Percentiles rank a stretch among this genome's conserved stretches.
These are phyloP conservation scores for Scenedesmus sp. DNA, from an alignment of 163 green algal genomes.

Conservation along the genomic window DNA sequence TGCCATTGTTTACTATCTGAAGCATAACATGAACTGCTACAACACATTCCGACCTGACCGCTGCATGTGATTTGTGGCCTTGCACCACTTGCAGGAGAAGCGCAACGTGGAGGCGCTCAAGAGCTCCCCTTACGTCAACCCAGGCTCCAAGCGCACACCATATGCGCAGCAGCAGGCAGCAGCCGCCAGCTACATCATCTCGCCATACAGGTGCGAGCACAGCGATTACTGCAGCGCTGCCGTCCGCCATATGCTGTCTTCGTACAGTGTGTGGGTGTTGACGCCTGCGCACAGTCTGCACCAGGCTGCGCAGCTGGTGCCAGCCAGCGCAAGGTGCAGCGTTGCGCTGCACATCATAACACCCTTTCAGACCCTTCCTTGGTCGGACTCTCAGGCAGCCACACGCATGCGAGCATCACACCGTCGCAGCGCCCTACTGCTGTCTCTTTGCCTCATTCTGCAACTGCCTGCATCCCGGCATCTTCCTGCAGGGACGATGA, in stretches of 20 bases:
- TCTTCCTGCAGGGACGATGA: slow-evolving; percentile 58
- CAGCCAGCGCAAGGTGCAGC: background rate
- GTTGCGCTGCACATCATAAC: no score
- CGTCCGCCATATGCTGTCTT: background rate
- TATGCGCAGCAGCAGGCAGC: slow-evolving; percentile 17
- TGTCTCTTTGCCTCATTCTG: no score
- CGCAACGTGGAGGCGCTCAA: slow-evolving; percentile 63
- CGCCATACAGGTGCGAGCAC: slow-evolving; percentile 79
- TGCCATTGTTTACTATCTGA: no score
- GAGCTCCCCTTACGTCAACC: slow-evolving; percentile 66
- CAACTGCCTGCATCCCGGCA: slow-evolving; percentile 17
- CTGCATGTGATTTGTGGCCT: background rate
- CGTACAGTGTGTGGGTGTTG: background rate
- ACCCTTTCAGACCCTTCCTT: no score
- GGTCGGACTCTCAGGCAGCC: no score
- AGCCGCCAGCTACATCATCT: slow-evolving; percentile 79
- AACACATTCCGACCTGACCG: no score
- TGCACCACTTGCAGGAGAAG: slow-evolving; percentile 46
- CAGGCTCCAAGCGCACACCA: slow-evolving; percentile 62
- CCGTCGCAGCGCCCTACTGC: no score
- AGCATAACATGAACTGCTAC: no score
- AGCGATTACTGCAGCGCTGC: background rate
- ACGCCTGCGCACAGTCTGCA: background rate
- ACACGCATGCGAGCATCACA: no score
- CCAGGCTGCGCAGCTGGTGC: background rate